Evolutionary conservation across 2,329 filamentous ascomycete species (phyloP), one percentile per base, ranked within the genome.

Genomic region (Cladobotryum protrusum): DNA sequence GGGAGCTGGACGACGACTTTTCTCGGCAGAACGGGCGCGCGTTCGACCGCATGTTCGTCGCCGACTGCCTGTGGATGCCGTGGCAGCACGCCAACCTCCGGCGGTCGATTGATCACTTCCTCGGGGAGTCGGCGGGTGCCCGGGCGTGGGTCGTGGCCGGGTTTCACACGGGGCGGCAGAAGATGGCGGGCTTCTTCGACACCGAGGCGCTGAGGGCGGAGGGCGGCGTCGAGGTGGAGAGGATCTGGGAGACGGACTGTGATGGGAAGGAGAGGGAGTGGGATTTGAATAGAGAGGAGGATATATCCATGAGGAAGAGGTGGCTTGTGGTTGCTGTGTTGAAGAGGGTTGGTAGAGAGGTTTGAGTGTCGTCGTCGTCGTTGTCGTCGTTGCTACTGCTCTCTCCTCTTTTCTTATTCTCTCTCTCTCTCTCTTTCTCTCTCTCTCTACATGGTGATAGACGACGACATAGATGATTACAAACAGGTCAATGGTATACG

Each of bases 61-160:
- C 83, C 54, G 85, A 89, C 66, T 88, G 85, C 60, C 74, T 87
- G 50, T 89, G 86, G 85, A 87, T 89, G 82, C 78, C 81, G 1
- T 77, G 76, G 71, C 78, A 89, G 70, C 86, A 89, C 65, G 73
- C 67, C n/a, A 85, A 83, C 63, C 73, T 89, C 20, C 75, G 76
- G 43, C 65, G 62, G 39, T 86, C 83, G 19, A 79, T 88, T 61
- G 65, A 73, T 5, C 79, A 81, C 65, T 86, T 88, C 61, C 70
- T 89, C 15, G 67, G 63, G 11, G 32, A 24, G 8, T 65, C 61
- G 3, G 57, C 59, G 7, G 63, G 59, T 14, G 77, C 81, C 2
- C 71, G 78, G 33, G 77, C 82, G 45, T 81, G 83, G 68, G 78
- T 84, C n/a, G 73, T 88, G 6, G 84, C 79, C 1, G 85, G 83